Evolutionary conservation across 192 early-diverging fungal species (phyloP), one percentile per base, ranked within the genome.

Genomic region (Mortierella hygrophila): DNA sequence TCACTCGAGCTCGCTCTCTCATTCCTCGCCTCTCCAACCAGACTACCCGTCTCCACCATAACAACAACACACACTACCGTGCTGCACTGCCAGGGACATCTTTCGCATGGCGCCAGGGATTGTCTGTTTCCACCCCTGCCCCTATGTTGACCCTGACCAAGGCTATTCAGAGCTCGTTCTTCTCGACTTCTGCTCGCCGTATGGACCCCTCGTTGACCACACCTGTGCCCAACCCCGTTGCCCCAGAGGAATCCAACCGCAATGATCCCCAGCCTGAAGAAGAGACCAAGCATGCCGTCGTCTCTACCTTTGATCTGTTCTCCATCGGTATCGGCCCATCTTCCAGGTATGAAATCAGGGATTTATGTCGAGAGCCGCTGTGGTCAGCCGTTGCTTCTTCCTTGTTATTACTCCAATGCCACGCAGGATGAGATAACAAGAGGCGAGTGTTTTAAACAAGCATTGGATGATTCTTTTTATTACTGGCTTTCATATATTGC

Each of bases 271-370:
- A 76, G 6, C 70, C 84, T 6, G 84, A 86, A 68, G 75, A 86
- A 40, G 84, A 86, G 35, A 81, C 79, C 44, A 77, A 78, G 69
- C 96, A 99, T 80, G 97, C 97, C 26, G 97, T 98, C 4, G 95
- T 99, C 38, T 96, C 95, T 72, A 96, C 96, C 0, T 99, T 99
- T 90, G 97, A 99, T 90, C 88, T 99, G 77, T 98, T 98, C 74
- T 97, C 96, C 20, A 98, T 99, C 80, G 98, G 98, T 37, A 94
- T 99, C 47, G 98, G 98, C 0, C 98, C 98, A 4, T 96, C 95
- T n/a, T 97, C 96, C 75, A 92, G 90, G 90, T 91, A 77, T 13
- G 16, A 70, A 54, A 54, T 32, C 21, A 47, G 1, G 46, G 23
- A 35, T 35, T 21, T 44, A 55, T 23, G 55, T 60, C 11, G 13